phyloP scores from a whole-genome alignment of 192 early-diverging fungal genomes.

The Backusella luteola region DNA sequence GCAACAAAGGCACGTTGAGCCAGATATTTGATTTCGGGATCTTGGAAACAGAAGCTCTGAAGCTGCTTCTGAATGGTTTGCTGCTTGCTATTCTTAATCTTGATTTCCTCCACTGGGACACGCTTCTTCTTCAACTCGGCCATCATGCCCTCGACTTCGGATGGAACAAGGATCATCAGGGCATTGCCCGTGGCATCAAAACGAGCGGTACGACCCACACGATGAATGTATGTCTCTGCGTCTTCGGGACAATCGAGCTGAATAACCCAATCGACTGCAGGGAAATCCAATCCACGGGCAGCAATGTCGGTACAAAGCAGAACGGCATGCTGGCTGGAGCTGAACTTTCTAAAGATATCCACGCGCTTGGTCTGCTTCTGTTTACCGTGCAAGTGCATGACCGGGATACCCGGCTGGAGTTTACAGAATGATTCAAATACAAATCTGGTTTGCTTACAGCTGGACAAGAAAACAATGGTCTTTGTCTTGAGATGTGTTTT shows the following conservation, averaged over 20 bases:
- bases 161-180: slow-evolving; percentile 84
- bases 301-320: slow-evolving; percentile 96
- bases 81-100: slow-evolving; percentile 81
- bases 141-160: slow-evolving; percentile 85
- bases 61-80: slow-evolving; percentile 79
- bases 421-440: slow-evolving; percentile 95
- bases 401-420: slow-evolving; percentile 88
- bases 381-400: slow-evolving; percentile 93
- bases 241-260: slow-evolving; percentile 98
- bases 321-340: slow-evolving; percentile 68
- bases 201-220: slow-evolving; percentile 96
- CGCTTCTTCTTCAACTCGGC: slow-evolving; percentile 66
- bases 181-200: slow-evolving; percentile 87
- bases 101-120: slow-evolving; percentile 89
- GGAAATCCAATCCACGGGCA: slow-evolving; percentile 96
- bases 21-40: slow-evolving; percentile 94
- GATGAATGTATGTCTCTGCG: slow-evolving; percentile 95
- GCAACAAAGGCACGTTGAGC: slow-evolving; percentile 96
- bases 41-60: slow-evolving; percentile 88
- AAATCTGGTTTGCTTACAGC: slow-evolving; percentile 96
- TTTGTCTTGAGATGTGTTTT: slow-evolving; percentile 90
- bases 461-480: slow-evolving; percentile 90
- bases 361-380: slow-evolving; percentile 95
- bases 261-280: slow-evolving; percentile 98
- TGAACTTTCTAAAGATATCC: slow-evolving; percentile 93